These are phyloP conservation scores for Amphirosellinia nigrospora DNA, from an alignment of 495 filamentous ascomycete species.

Conservation along the genomic window DNA sequence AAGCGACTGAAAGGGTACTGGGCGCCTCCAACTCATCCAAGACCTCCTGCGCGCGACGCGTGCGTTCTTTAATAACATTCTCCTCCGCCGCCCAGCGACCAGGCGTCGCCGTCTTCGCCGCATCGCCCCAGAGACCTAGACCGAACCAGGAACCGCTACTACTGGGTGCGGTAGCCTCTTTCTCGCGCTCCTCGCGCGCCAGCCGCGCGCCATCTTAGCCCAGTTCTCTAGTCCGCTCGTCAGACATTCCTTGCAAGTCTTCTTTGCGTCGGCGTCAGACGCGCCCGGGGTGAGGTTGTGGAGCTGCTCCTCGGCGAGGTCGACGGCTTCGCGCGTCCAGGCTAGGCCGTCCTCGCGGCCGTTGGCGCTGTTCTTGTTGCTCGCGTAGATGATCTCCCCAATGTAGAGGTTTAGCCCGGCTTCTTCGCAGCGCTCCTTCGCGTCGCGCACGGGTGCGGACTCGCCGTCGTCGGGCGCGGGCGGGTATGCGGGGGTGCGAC, in stretches of 20 bases:
- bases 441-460: conserved; percentile 63
- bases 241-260: conserved; percentile 74
- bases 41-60: conserved; percentile 50
- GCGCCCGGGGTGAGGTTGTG: conserved; percentile 38
- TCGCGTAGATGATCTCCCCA: conserved; percentile 87
- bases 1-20: conserved; percentile 42
- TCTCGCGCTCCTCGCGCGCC: conserved; percentile 57
- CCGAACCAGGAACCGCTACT: conserved; percentile 46
- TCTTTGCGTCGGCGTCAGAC: conserved; percentile 42
- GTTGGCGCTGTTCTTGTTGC: conserved; percentile 21
- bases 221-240: conserved; percentile 75
- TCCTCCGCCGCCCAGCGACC: conserved; percentile 60
- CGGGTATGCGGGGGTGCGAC: conserved; percentile 66
- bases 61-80: conserved; percentile 56
- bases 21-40: conserved; percentile 53
- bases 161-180: conserved; percentile 31
- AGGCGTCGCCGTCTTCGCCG: conserved; percentile 31
- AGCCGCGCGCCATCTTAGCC: conserved; percentile 71
- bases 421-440: conserved; percentile 75
- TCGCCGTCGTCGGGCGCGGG: conserved; percentile 68
- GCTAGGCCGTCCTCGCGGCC: conserved; percentile 69
- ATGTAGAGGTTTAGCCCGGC: conserved; percentile 87
- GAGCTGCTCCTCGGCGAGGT: conserved; percentile 61
- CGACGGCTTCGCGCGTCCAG: conserved; percentile 86
- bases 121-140: conserved; percentile 50